Evolutionary conservation across 169 alveolate species (phyloP), one percentile per base, ranked within the genome.

Genomic region (Cryptosporidium parvum): DNA sequence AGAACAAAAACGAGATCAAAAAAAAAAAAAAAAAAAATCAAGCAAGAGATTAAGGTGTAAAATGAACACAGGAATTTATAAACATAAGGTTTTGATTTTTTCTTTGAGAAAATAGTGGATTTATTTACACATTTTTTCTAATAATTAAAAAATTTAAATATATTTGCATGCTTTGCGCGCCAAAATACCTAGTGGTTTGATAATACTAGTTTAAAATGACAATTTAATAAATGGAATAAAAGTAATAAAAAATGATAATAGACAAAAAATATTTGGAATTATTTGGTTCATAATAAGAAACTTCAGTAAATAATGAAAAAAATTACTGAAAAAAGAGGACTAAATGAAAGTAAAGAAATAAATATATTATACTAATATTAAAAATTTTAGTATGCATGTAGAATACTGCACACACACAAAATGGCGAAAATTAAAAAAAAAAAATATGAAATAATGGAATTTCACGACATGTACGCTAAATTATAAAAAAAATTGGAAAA

Each of bases 401-500:
- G 35, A 56, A 56, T 56, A 9, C 14, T 56, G 67, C 67, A 26
- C 67, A 53, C 65, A 53, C 65, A 56, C 67, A 56, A 26, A 56
- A 56, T 56, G 29, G 9, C 12, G 35, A 56, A 56, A 9, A 26
- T 21, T 56, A 21, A 21, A 7, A 23, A 26, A 26, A 56, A 56
- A 56, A 23, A 8, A n/a, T 56, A 31, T 23, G 26, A 56, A 23
- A 56, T 23, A 56, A 56, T 56, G 67, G 67, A 56, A 56, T 56
- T 56, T 56, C 23, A 56, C 67, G 67, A 56, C 67, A 56, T 56
- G 67, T 56, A 56, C 67, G 67, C 67, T 56, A 56, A 56, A 56
- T 56, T 56, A n/a, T 2, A 4, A 56, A 56, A 56, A 56, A 56
- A 56, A 42, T 42, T 23, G 18, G 67, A 23, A 56, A 31, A 23